Evolutionary conservation across 73 alveolate species (phyloP).

Genomic region (Paramecium tetraurelia): DNA sequence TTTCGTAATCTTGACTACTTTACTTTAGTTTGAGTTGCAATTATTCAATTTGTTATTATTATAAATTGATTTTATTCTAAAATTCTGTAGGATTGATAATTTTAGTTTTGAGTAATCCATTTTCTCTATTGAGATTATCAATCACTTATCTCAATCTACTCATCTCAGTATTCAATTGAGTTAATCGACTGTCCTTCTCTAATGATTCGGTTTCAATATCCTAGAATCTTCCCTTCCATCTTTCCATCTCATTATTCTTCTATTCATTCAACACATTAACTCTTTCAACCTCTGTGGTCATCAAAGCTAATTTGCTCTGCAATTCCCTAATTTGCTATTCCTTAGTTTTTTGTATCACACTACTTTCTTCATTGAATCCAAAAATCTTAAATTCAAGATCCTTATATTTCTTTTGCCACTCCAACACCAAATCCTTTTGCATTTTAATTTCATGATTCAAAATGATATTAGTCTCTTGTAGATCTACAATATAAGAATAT

Average conservation of each 20-base stretch:
- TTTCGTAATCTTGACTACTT: neutral
- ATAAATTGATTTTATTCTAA: neutral
- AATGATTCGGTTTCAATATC: slow-evolving; percentile 5
- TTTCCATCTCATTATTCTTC: slow-evolving; percentile 5
- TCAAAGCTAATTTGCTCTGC: neutral
- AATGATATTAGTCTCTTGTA: neutral
- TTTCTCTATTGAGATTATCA: neutral
- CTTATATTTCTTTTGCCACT: slow-evolving; percentile 26
- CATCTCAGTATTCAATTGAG: neutral
- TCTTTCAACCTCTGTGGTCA: slow-evolving; percentile 43
- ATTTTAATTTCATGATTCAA: slow-evolving; percentile 4
- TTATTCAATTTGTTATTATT: slow-evolving; percentile 8
- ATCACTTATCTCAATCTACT: neutral
- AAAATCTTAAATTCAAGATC: slow-evolving; percentile 5
- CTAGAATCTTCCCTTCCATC: slow-evolving; percentile 10
- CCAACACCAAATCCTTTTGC: neutral
- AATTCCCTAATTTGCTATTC: slow-evolving; percentile 16
- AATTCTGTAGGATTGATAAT: neutral
- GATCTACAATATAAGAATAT: neutral
- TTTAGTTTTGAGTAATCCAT: neutral
- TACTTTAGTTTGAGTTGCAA: neutral
- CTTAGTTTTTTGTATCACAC: neutral
- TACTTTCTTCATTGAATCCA: slow-evolving; percentile 26
- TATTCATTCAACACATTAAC: neutral
- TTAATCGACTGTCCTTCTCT: neutral